Evolutionary conservation across 805 yeast species (phyloP), one percentile per base, ranked within the genome.

Genomic region (Starmerella etchellsii): DNA sequence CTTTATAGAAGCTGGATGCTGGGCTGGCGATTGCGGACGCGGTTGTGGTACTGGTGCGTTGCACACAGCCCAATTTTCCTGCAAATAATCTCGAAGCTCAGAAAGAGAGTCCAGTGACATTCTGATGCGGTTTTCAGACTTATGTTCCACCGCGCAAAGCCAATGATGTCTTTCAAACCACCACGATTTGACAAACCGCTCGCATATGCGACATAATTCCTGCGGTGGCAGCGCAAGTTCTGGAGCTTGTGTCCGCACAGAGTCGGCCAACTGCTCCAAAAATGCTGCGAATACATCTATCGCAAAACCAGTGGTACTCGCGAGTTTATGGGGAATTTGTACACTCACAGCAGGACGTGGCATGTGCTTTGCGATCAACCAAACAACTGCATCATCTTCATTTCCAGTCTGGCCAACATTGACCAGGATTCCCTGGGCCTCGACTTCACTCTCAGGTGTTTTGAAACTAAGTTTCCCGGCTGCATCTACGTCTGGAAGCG

Each of bases 131-230:
- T 84, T 85, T 54, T 78, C 85, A 10, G 81, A 73, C 52, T 76
- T 71, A 60, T 85, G 94, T 57, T 87, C 96, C 27, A 82, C 71
- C 23, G 81, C 66, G 53, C 99, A 91, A 35, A 81, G 63, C 54
- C 85, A 91, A 1, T 88, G 78, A 60, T 91, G 99, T 37, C 78
- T 71, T 52, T 88, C 98, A 30, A 91, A 66, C 80, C 94, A 91
- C 98, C 98, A 91, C 3, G 85, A 81, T 3, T 94, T 95, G n/a
- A 85, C 76, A 36, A 71, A 71, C 24, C 76, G 75, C 55, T 91
- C 99, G 61, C 99, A 91, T 22, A 91, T 85, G 36, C 95, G 70
- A 59, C 99, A 91, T 25, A 91, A 63, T 28, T 81, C 84, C 42
- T 76, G 69, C 20, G 78, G 77, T 1, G 95, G 95, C n/a, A 74